Evolutionary conservation across 805 yeast species (phyloP), one percentile per base, ranked within the genome.

Genomic region (Candida sakaeoensis): DNA sequence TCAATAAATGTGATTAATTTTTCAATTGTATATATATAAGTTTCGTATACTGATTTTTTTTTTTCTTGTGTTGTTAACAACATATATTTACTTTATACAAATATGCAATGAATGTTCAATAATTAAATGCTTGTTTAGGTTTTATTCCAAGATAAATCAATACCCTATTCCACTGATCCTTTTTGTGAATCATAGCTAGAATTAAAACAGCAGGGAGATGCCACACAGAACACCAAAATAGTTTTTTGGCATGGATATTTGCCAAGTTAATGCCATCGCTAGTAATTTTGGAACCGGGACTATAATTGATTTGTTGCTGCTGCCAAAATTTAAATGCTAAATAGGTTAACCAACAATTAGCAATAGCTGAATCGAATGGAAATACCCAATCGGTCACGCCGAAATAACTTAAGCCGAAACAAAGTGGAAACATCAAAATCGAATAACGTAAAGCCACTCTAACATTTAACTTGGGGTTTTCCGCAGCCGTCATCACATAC

Each of bases 401-500:
- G 55, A 61, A 88, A 57, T 85, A 86, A 33, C 83, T 69, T 43
- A 93, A 62, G 1, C 95, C 95, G 54, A 80, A 74, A 60, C 98
- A 93, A 28, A 93, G 66, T 2, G 98, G 98, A 62, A 93, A 85
- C 96, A 93, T 89, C 43, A 85, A 67, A n/a, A 91, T 47, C 0
- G 98, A 84, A 56, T 93, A 91, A 33, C 99, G 69, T 37, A 93
- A 70, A 1, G 96, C 90, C 1, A 93, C 99, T 36, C 99, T 70
- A 0, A 98, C 97, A 57, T 93, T 93, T 37, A 93, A 66, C 42
- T 77, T 77, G 2, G 99, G 99, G 54, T 91, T 86, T 46, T 82
- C 90, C 67, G 85, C 90, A 0, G 96, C 95, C 0, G 97, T 76
- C 99, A 93, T 93, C n/a, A 88, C 89, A 61, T 93, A 93, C 0